These are phyloP conservation scores for Cladorrhinum sp. DNA, from an alignment of 2,329 filamentous ascomycete genomes.

Conservation along the genomic window DNA sequence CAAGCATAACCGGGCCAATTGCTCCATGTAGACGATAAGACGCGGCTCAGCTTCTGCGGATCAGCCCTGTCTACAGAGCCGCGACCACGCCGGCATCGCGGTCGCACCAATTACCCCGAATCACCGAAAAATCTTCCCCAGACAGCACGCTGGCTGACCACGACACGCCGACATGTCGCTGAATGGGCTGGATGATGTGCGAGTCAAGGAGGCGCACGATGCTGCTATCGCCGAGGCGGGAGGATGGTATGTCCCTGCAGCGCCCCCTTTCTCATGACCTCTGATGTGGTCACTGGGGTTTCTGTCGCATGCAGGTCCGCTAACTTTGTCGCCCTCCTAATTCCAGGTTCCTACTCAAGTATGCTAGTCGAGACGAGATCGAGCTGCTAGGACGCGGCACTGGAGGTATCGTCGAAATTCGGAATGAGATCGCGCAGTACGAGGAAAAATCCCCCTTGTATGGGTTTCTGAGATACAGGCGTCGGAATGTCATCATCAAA, in stretches of 20 bases:
- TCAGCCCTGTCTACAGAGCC: constrained; percentile 13
- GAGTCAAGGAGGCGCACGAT: constrained; percentile 82
- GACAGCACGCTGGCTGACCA: constrained; percentile 13
- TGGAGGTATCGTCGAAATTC: constrained; percentile 80
- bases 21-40: constrained; percentile 19
- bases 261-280: constrained; percentile 5
- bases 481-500: constrained; percentile 87
- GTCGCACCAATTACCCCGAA: constrained; percentile 13
- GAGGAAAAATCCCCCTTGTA: constrained; percentile 85
- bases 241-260: constrained; percentile 71
- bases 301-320: neutral
- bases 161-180: constrained; percentile 69
- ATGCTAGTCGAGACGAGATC: constrained; percentile 83
- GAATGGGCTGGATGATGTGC: constrained; percentile 83
- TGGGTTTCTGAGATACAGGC: constrained; percentile 84
- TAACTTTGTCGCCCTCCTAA: neutral
- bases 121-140: constrained; percentile 18
- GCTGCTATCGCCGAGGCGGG: constrained; percentile 75
- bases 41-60: constrained; percentile 12
- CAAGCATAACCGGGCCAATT: constrained; percentile 8
- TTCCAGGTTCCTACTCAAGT: constrained; percentile 88
- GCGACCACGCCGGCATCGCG: constrained; percentile 7
- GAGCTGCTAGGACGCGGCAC: constrained; percentile 72
- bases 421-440: constrained; percentile 72
- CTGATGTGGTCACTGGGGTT: neutral